Evolutionary conservation across 352 stramenopile species (phyloP).

Genomic region (Phytophthora rubi): DNA sequence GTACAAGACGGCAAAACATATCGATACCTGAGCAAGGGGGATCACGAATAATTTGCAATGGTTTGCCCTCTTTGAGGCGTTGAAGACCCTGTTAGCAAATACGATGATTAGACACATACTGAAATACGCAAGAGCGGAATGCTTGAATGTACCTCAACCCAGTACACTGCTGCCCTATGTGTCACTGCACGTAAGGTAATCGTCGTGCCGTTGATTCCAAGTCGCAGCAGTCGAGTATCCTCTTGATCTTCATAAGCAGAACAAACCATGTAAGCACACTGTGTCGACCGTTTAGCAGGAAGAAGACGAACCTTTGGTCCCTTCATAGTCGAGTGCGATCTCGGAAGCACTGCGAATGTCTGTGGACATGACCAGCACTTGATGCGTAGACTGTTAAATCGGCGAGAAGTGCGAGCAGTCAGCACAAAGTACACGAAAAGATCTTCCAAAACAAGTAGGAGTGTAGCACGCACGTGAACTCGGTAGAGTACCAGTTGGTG

Average conservation of each 20-base stretch:
- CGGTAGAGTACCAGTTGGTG: slow-evolving; percentile 75
- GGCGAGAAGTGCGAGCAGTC: background rate
- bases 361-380: slow-evolving; percentile 76
- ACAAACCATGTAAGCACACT: background rate
- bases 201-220: slow-evolving; percentile 70
- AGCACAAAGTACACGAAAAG: background rate
- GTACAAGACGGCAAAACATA: background rate
- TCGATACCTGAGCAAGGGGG: slow-evolving; percentile 49
- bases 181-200: slow-evolving; percentile 77
- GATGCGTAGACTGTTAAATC: slow-evolving; percentile 57
- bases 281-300: background rate
- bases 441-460: background rate
- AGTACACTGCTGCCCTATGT: slow-evolving; percentile 69
- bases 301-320: slow-evolving; percentile 19
- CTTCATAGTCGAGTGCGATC: slow-evolving; percentile 54
- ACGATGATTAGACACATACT: background rate
- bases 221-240: slow-evolving; percentile 51
- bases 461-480: slow-evolving; percentile 54
- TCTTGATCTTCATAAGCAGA: slow-evolving; percentile 26
- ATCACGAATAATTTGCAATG: slow-evolving; percentile 53
- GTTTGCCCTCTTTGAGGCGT: slow-evolving; percentile 53
- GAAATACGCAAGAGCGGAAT: background rate
- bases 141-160: slow-evolving; percentile 57
- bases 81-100: slow-evolving; percentile 46
- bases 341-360: slow-evolving; percentile 69